phyloP scores from a whole-genome alignment of 2,329 filamentous ascomycete genomes.

The Pyricularia pennisetigena region DNA sequence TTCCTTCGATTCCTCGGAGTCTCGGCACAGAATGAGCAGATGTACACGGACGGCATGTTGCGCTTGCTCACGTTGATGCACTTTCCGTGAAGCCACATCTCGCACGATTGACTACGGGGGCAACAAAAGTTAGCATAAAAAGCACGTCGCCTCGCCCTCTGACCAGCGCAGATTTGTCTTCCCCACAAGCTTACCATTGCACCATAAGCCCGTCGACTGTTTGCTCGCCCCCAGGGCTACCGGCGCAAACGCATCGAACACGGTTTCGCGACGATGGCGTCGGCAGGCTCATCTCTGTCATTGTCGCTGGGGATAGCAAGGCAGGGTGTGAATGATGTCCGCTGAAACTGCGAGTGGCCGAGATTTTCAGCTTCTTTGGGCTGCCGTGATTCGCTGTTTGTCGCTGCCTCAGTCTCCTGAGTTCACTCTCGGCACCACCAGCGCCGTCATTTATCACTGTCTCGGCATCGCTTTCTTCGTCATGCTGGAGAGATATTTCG shows the following conservation, averaged over 20 bases:
- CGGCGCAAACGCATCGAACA: conserved; percentile 48
- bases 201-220: conserved; percentile 47
- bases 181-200: conserved; percentile 44
- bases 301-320: conserved; percentile 38
- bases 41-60: conserved; percentile 46
- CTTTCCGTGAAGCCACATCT: conserved; percentile 54
- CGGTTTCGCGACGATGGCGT: conserved; percentile 32
- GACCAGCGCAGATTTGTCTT: neutral
- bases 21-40: conserved; percentile 53
- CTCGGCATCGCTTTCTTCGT: conserved; percentile 46
- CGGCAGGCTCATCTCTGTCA: conserved; percentile 36
- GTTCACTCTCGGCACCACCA: conserved; percentile 50
- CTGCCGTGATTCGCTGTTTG: conserved; percentile 25
- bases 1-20: conserved; percentile 40
- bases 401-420: conserved; percentile 46
- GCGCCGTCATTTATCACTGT: conserved; percentile 40
- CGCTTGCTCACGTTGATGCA: conserved; percentile 50
- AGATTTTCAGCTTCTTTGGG: conserved; percentile 9
- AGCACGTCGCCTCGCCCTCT: neutral
- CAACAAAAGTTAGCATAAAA: conserved; percentile 5
- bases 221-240: conserved; percentile 26
- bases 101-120: conserved; percentile 50
- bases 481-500: conserved; percentile 5
- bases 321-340: neutral
- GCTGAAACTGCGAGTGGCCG: conserved; percentile 5